Evolutionary conservation across 345 rosid genomes (phyloP).

Genomic region (Pelargonium nanum): DNA sequence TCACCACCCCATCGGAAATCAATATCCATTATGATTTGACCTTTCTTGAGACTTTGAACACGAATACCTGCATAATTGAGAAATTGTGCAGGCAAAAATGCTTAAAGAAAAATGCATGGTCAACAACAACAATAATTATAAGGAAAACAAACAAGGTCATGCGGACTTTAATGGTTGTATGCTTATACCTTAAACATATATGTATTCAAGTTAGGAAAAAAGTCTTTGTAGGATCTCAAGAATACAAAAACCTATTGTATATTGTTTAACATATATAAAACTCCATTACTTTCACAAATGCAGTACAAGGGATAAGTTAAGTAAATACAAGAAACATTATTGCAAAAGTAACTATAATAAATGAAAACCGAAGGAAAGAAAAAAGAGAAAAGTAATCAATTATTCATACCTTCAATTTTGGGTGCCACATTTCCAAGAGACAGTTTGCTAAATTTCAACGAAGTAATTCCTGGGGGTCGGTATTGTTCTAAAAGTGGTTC

Average conservation of each 20-base stretch:
- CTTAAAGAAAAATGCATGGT: not conserved
- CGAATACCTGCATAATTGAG: conserved; percentile 65
- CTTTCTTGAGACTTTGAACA: conserved; percentile 91
- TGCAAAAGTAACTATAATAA: not conserved
- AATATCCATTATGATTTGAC: conserved; percentile 92
- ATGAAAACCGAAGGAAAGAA: conserved; percentile 1
- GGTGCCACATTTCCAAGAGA: conserved; percentile 94
- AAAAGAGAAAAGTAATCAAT: not conserved
- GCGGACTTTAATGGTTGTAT: too few relatives aligned
- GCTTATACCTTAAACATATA: too few relatives aligned
- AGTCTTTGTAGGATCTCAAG: not conserved
- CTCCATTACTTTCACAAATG: not conserved
- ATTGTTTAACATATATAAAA: too few relatives aligned
- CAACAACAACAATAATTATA: not conserved
- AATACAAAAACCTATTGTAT: not conserved
- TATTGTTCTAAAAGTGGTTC: conserved; percentile 95
- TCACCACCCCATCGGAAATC: conserved; percentile 99
- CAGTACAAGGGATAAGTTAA: not conserved
- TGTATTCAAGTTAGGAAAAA: not conserved
- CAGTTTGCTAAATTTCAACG: conserved; percentile 77
- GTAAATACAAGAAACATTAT: not conserved
- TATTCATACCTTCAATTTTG: conserved; percentile 78
- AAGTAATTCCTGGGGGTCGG: conserved; percentile 90
- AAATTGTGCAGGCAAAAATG: conserved; percentile 8
- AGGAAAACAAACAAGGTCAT: not conserved